Conservation (phyloP, 306 rosid genomes). For the Quercus aquifolioides region DNA sequence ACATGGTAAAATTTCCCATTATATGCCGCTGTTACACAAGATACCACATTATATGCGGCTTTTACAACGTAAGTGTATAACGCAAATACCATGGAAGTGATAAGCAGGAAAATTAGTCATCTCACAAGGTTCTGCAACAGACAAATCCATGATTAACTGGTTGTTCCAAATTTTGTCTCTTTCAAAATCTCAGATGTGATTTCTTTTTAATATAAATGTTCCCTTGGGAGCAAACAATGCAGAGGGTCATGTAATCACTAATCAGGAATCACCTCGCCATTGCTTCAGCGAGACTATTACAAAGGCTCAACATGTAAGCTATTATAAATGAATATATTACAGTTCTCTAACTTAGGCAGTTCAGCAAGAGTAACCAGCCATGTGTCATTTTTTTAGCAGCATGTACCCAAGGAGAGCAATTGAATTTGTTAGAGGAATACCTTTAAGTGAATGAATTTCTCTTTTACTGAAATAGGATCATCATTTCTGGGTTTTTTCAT, state of each 20-base stretch:
- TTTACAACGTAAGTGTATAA: neutral
- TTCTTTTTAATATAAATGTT: neutral
- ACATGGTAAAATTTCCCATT: too few relatives aligned
- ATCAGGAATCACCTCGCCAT: neutral
- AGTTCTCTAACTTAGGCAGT: neutral
- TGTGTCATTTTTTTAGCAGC: neutral
- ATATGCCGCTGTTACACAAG: too few relatives aligned
- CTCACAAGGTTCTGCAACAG: neutral
- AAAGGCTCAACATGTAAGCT: neutral
- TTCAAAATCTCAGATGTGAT: neutral
- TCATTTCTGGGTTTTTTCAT: constrained; percentile 55
- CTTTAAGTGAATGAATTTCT: constrained; percentile 73
- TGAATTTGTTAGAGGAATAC: constrained; percentile 25
- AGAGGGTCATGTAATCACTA: neutral
- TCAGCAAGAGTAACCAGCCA: neutral
- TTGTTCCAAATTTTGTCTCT: neutral
- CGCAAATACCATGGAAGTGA: neutral
- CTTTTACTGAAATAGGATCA: constrained; percentile 63
- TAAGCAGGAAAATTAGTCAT: neutral
- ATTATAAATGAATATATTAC: neutral
- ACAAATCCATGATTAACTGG: neutral
- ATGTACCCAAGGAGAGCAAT: constrained; percentile 14
- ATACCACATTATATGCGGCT: too few relatives aligned
- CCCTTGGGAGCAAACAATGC: neutral
- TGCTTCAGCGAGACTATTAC: neutral